Base-by-base conservation (phyloP, 352 stramenopile species). In the Pythium myriotylum region DNA sequence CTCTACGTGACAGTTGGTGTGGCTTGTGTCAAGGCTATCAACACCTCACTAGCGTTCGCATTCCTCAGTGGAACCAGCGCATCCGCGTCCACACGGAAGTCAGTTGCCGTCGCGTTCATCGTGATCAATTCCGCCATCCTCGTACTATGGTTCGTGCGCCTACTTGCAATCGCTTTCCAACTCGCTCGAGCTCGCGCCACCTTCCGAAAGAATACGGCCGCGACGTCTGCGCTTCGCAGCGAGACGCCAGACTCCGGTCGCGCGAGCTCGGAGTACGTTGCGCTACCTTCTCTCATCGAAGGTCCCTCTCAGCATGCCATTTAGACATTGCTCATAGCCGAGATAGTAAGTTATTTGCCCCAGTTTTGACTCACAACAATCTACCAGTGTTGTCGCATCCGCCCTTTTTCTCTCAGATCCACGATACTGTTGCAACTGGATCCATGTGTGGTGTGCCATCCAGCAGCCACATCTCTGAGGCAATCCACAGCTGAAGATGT, bases 51-150 rank as follows among this genome's bases (percentile, higher is more conserved):
- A 2, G 62, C 56, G n/a, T 70, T 70, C 43, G 55, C 54, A 10
- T 70, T 70, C 29, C 32, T 70, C 24, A 54, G 33, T 19, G 40
- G 24, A 27, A 24, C 41, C 2, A 20, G 16, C 42, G 32, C 29
- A 7, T 43, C 46, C 12, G 14, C 40, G n/a, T 39, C 59, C 12
- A 46, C 5, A 1, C 58, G 49, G 12, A 23, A 33, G 6, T 22
- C 52, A 6, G 27, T 35, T 8, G 64, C 57, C 8, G 47, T 41
- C 20, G 57, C 56, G 14, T 71, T 61, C 40, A 49, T 71, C 41
- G 47, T 54, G 2, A 22, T 71, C 49, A 71, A 71, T 33, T 48
- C 64, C 19, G 23, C 57, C 20, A 35, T 71, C 7, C 49, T 71
- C 41, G 27, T 57, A 1, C 39, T 67, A 24, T 71, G 64, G 64